Evolutionary conservation across 495 filamentous ascomycete genomes (phyloP), one percentile per base, ranked within the genome.

Genomic region (Daldinia vernicosa): DNA sequence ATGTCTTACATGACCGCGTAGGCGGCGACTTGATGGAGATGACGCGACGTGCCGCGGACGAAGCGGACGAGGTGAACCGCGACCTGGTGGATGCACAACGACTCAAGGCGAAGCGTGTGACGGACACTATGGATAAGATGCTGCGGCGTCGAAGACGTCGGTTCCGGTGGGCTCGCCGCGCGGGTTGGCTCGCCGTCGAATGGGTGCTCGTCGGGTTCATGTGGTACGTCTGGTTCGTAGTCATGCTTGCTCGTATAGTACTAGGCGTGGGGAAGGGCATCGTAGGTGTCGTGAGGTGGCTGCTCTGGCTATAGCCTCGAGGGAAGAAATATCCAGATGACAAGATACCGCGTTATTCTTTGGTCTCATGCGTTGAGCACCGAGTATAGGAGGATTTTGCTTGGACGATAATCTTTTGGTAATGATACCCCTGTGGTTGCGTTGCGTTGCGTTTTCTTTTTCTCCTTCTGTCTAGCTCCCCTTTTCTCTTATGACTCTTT

Each of bases 201-300:
- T 95, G 92, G 92, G 84, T 86, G 30, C 83, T 95, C 24, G 89
- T 95, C 33, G 91, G 88, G 15, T 85, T 92, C 61, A 89, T 95
- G 84, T 95, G 92, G 92, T 91, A 89, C 77, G 90, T 93, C 9
- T 95, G 92, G 92, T 83, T 93, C 58, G 81, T 93, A 51, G 92
- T 94, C 17, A 89, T 92, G 84, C 83, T 89, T 12, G 82, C 89
- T 57, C 84, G 91, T 63, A 64, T 92, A 22, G 70, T 90, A 1
- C 80, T 89, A 30, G 88, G 89, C 17, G 69, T 89, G 12, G 83
- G 90, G 28, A 84, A 83, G 40, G 90, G 88, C 3, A 73, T 87
- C 7, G 77, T 89, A 3, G 80, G 85, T 28, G 84, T 84, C 45
- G 79, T 90, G 14, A 80, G 85, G 72, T 97, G 94, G 94, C 79